Percentiles rank a stretch among this genome's conserved stretches.
These are phyloP conservation scores for Penicillium egyptiacum DNA, from an alignment of 495 filamentous ascomycete species.

Conservation along the genomic window DNA sequence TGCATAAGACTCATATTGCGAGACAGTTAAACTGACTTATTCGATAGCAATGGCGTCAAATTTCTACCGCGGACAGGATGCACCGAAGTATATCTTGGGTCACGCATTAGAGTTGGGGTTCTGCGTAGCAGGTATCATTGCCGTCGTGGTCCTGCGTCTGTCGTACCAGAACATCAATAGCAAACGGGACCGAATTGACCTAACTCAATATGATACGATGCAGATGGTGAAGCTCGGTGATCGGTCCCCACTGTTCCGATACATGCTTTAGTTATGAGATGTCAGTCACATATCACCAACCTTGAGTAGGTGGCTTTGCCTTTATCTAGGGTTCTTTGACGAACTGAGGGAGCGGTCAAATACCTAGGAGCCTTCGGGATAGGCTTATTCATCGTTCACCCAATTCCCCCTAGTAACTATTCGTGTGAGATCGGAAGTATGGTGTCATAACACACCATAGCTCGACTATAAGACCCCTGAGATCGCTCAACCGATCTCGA, in stretches of 20 bases:
- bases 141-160: slow-evolving; percentile 52
- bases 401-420: no score
- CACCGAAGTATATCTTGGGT: slow-evolving; percentile 64
- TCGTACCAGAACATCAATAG: slow-evolving; percentile 61
- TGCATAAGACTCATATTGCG: no score
- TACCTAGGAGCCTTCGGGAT: no score
- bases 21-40: slow-evolving; percentile 13
- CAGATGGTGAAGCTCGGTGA: slow-evolving; percentile 66
- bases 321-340: no score
- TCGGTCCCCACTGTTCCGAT: slow-evolving; percentile 63
- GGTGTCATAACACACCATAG: slow-evolving; percentile 5
- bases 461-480: slow-evolving; percentile 2
- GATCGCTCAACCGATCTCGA: slow-evolving; percentile 9
- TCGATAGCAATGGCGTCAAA: slow-evolving; percentile 69
- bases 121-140: slow-evolving; percentile 58
- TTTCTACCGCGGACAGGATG: slow-evolving; percentile 67
- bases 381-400: no score
- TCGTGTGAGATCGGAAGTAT: background rate
- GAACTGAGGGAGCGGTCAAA: no score
- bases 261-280: no score
- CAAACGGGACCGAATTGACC: slow-evolving; percentile 53
- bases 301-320: no score
- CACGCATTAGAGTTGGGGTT: slow-evolving; percentile 70
- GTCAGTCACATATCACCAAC: no score
- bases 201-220: no score